A percentile compares a stretch with the other conserved stretches of the same genome.
These are phyloP conservation scores for Neoconidiobolus thromboides DNA, from an alignment of 371 early-diverging fungal species.

Conservation along the genomic window DNA sequence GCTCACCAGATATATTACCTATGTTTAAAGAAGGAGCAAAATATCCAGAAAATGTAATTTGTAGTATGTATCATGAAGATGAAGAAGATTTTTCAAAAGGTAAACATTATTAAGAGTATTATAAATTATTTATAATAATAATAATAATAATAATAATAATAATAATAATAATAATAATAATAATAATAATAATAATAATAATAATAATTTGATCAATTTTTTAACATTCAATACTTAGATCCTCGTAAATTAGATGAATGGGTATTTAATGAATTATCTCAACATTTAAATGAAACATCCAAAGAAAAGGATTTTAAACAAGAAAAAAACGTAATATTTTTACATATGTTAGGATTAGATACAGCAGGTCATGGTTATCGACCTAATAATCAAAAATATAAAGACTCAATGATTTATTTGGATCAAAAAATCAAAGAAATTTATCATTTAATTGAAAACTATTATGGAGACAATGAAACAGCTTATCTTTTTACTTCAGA, in stretches of 20 bases:
- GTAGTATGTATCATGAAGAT: constrained; percentile 74
- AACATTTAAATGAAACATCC: constrained; percentile 30
- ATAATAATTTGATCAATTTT: too few species aligned
- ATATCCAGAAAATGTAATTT: constrained; percentile 52
- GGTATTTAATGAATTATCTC: constrained; percentile 54
- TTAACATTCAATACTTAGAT: constrained; percentile 22
- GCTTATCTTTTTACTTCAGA: constrained; percentile 84
- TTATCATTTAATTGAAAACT: constrained; percentile 40
- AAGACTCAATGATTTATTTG: constrained; percentile 60
- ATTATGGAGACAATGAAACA: constrained; percentile 68
- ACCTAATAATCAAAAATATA: constrained; percentile 65
- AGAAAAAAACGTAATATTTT: constrained; percentile 62
- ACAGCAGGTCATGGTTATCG: constrained; percentile 84
- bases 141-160: too few species aligned
- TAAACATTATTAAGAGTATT: constrained; percentile 8
- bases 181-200: too few species aligned
- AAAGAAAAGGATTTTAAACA: constrained; percentile 18
- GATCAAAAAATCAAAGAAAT: constrained; percentile 53
- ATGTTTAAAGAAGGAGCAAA: constrained; percentile 88
- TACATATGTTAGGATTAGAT: constrained; percentile 85
- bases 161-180: background rate
- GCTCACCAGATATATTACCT: constrained; percentile 88
- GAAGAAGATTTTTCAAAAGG: constrained; percentile 75
- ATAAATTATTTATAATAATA: background rate
- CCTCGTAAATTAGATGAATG: constrained; percentile 69